These are phyloP conservation scores for Didymellaceae sp. DNA, from an alignment of 2,329 filamentous ascomycete genomes.

Conservation along the genomic window DNA sequence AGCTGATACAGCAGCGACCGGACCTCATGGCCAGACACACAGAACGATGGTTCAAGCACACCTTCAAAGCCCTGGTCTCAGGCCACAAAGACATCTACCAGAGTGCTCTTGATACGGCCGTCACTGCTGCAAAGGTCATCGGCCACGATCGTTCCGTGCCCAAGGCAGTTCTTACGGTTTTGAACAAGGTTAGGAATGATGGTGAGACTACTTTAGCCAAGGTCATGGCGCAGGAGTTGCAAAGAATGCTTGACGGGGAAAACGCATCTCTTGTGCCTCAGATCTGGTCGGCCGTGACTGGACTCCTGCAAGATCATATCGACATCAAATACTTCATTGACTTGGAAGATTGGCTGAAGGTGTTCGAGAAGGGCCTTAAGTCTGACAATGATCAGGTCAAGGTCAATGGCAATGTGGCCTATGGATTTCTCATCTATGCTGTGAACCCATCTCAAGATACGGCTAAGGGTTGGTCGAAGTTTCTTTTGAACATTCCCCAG, in stretches of 20 bases:
- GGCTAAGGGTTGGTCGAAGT: constrained; percentile 50
- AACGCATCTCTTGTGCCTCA: constrained; percentile 75
- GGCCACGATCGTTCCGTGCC: constrained; percentile 73
- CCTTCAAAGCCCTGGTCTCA: constrained; percentile 83
- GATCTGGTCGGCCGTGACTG: constrained; percentile 84
- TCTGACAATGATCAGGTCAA: constrained; percentile 68
- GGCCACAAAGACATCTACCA: constrained; percentile 76
- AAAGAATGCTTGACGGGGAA: constrained; percentile 62
- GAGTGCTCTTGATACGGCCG: constrained; percentile 75
- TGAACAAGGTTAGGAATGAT: constrained; percentile 66
- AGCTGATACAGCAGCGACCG: constrained; percentile 74
- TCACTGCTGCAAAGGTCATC: constrained; percentile 71
- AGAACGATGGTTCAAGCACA: constrained; percentile 79
- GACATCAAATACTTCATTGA: constrained; percentile 72
- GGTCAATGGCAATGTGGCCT: constrained; percentile 79
- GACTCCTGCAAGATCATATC: constrained; percentile 72
- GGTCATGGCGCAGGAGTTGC: constrained; percentile 71
- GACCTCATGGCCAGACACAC: constrained; percentile 72
- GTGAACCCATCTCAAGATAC: constrained; percentile 69
- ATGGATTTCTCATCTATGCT: constrained; percentile 82
- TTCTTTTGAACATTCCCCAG: constrained; percentile 37
- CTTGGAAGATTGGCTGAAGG: constrained; percentile 74
- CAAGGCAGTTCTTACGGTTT: constrained; percentile 69
- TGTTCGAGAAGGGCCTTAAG: constrained; percentile 87
- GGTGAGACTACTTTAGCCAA: constrained; percentile 56